Base-by-base conservation (phyloP, 2,329 filamentous ascomycete genomes). In the Talaromyces sp. region DNA sequence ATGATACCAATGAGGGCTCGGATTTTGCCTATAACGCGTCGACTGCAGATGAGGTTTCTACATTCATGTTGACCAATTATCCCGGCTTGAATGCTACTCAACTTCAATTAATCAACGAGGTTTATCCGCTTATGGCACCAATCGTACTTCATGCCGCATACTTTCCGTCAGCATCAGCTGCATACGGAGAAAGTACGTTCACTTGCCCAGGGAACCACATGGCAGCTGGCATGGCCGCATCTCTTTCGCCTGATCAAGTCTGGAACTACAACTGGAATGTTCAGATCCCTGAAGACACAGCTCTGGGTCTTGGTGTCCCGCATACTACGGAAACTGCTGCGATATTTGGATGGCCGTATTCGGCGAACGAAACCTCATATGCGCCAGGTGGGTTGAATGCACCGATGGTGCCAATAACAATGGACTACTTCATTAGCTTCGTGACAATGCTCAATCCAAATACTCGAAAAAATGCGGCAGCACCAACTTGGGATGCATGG, bases 361-460 rank as follows among this genome's bases (percentile, higher is more conserved):
- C 82, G 2, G 74, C 75, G 76, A 53, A 53, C 17, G 2, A 11
- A 17, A 2, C 25, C 28, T 17, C 49, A 13, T 53, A 3, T 53
- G 49, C 49, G 17, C 5, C 69, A 63, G 0, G 73, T 80, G 1
- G 87, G 87, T 0, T 69, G 69, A 5, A 86, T 65, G 81, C 77
- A 1, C 70, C 70, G 0, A 85, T 89, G 5, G 80, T 89, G 1
- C 78, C 83, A 0, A 74, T 88, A 0, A 82, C 89, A 22, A 87
- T 91, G 69, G 82, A 80, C 0, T 93, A 92, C 72, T 92, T 88
- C 88, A 84, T 86, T 1, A 90, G 86, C 64, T 93, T 93, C 69
- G 85, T 93, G 63, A 76, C 83, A 30, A 80, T 78, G 0, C 80
- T 85, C 30, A 79, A 92, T 71, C 90, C 90, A 0, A 92, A 92